These are phyloP conservation scores for Fusarium fujikuroi DNA, from an alignment of 2,329 filamentous ascomycete species.

Conservation along the genomic window DNA sequence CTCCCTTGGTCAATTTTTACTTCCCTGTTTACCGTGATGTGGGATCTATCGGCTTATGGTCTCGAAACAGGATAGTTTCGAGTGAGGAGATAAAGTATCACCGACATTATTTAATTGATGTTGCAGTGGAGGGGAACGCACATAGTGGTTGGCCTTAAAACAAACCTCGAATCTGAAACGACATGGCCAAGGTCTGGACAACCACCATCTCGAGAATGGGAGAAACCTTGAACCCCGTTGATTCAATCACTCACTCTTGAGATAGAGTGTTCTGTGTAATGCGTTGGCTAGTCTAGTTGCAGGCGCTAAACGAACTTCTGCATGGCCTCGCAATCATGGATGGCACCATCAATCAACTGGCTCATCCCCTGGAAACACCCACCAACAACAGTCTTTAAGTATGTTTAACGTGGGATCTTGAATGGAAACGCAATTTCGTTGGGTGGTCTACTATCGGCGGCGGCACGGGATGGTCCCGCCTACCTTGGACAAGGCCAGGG, in stretches of 20 bases:
- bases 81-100: background rate
- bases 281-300: background rate
- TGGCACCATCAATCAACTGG: constrained; percentile 8
- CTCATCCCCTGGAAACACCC: background rate
- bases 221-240: constrained; percentile 14
- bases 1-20: background rate
- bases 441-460: constrained; percentile 22
- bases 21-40: constrained; percentile 11
- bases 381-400: background rate
- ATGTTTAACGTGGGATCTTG: constrained; percentile 21
- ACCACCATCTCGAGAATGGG: constrained; percentile 11
- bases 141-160: constrained; percentile 4
- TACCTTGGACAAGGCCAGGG: constrained; percentile 8
- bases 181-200: constrained; percentile 7
- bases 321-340: constrained; percentile 10
- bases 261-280: constrained; percentile 4
- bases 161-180: constrained; percentile 23
- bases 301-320: constrained; percentile 7
- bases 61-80: constrained; percentile 14
- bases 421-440: constrained; percentile 23
- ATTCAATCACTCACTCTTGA: background rate
- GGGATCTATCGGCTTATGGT: background rate
- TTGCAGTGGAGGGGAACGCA: background rate
- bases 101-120: constrained; percentile 1
- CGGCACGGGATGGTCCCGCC: constrained; percentile 27